A percentile compares a stretch with the other conserved stretches of the same genome.
phyloP scores from a whole-genome alignment of 2,329 filamentous ascomycete species.

The Ophiognomonia clavigignenti-juglandacearum region DNA sequence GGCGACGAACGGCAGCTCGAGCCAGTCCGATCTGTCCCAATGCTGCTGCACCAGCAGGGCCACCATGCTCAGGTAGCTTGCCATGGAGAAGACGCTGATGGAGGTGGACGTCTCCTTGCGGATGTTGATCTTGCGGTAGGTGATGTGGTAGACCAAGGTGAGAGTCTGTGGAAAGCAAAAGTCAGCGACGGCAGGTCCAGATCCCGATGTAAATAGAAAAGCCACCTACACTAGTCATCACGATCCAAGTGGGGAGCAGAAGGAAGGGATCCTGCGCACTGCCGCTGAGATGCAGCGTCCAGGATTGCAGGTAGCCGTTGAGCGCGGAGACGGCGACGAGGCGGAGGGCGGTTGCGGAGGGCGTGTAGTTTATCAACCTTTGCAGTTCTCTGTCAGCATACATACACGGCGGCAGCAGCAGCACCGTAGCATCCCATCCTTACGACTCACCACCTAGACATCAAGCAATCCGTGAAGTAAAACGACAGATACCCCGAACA shows the following conservation, averaged over 20 bases:
- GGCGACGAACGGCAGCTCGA: slow-evolving; percentile 52
- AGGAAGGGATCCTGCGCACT: slow-evolving; percentile 66
- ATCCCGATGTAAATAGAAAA: neutral
- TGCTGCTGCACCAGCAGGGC: slow-evolving; percentile 64
- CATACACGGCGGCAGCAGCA: slow-evolving; percentile 2
- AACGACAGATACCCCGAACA: slow-evolving; percentile 75
- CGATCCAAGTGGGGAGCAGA: slow-evolving; percentile 72
- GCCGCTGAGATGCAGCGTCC: slow-evolving; percentile 65
- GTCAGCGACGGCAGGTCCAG: neutral
- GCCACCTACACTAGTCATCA: slow-evolving; percentile 62
- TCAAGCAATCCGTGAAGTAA: slow-evolving; percentile 79
- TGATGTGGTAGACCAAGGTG: slow-evolving; percentile 70
- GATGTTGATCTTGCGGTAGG: slow-evolving; percentile 74
- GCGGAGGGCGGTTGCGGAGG: slow-evolving; percentile 73
- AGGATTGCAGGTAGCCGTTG: slow-evolving; percentile 71
- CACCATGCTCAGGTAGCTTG: slow-evolving; percentile 72
- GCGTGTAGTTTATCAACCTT: slow-evolving; percentile 81
- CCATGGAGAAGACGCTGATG: slow-evolving; percentile 71
- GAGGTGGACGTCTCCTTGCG: slow-evolving; percentile 73
- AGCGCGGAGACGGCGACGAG: slow-evolving; percentile 70
- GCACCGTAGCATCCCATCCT: neutral
- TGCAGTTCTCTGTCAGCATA: slow-evolving; percentile 5
- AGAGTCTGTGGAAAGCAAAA: slow-evolving; percentile 47
- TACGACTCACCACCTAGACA: slow-evolving; percentile 67
- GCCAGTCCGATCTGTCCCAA: slow-evolving; percentile 55